Conservation (phyloP, 192 early-diverging fungal genomes). For the Martensiomyces pterosporus region DNA sequence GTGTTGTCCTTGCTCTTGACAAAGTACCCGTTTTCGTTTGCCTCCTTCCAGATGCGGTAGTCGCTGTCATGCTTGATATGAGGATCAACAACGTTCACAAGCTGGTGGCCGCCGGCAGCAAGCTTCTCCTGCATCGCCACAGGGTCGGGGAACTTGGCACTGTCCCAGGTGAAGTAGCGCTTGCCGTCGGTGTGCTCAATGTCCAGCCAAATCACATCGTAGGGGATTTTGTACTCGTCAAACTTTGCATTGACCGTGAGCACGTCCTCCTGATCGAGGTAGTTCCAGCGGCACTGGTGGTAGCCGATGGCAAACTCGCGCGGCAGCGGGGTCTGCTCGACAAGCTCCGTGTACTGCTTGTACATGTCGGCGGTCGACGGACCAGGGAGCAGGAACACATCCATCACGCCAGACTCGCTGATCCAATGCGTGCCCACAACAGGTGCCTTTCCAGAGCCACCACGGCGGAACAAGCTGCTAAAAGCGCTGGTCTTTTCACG, state of each 20-base stretch:
- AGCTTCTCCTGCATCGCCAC: constrained; percentile 77
- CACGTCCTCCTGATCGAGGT: constrained; percentile 88
- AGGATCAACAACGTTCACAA: constrained; percentile 96
- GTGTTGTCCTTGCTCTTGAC: constrained; percentile 69
- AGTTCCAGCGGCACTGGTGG: constrained; percentile 99
- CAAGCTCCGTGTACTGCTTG: constrained; percentile 68
- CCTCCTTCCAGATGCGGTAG: constrained; percentile 78
- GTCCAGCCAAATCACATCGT: constrained; percentile 98
- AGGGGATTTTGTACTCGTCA: constrained; percentile 88
- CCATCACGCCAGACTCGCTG: constrained; percentile 85
- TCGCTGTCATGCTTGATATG: constrained; percentile 85
- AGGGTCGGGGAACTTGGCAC: constrained; percentile 84
- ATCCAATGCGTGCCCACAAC: constrained; percentile 79
- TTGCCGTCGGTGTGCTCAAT: constrained; percentile 99
- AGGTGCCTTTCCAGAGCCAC: constrained; percentile 17
- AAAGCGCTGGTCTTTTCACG: constrained; percentile 49
- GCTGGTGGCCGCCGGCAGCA: constrained; percentile 63
- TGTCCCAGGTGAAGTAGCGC: constrained; percentile 97
- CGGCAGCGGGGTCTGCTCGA: constrained; percentile 80
- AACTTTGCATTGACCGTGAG: constrained; percentile 78
- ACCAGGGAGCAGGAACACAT: constrained; percentile 83
- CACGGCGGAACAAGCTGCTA: constrained; percentile 28
- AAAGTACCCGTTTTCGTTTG: constrained; percentile 65
- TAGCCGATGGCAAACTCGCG: constrained; percentile 87
- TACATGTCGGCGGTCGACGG: constrained; percentile 64